Evolutionary conservation across 2,329 filamentous ascomycete species (phyloP).

Genomic region (Fusarium pseudograminearum): DNA sequence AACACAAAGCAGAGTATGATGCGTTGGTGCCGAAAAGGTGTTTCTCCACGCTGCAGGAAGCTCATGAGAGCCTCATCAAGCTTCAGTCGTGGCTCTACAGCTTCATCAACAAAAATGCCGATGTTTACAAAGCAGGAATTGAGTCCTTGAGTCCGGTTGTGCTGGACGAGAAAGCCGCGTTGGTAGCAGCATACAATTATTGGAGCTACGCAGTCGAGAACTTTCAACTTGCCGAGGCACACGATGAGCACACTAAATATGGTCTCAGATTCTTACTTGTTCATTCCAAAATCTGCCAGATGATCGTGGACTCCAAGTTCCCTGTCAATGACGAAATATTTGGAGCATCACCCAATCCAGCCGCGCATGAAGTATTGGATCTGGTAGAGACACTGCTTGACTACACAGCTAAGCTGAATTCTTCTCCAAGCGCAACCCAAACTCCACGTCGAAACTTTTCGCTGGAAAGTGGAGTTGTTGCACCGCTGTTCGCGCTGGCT

Average conservation of each 20-base stretch:
- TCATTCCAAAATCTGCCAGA: constrained; percentile 18
- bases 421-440: constrained; percentile 9
- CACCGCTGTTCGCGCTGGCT: constrained; percentile 31
- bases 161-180: constrained; percentile 6
- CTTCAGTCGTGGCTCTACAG: constrained; percentile 33
- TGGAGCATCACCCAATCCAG: constrained; percentile 13
- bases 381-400: constrained; percentile 20
- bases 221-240: background rate
- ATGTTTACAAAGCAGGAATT: background rate
- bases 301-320: constrained; percentile 27
- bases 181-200: background rate
- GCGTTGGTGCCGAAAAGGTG: no score
- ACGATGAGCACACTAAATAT: background rate
- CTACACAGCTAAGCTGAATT: background rate
- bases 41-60: background rate
- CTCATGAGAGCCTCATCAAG: constrained; percentile 20
- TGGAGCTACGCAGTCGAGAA: constrained; percentile 12
- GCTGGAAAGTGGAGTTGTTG: constrained; percentile 33
- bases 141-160: background rate
- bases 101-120: constrained; percentile 6
- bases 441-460: constrained; percentile 32
- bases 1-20: background rate
- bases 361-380: constrained; percentile 12
- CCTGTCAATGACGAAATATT: constrained; percentile 18
- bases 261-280: constrained; percentile 13